Base-by-base conservation (phyloP, 164 flowering plant species). In the Nymphaea colorata region DNA sequence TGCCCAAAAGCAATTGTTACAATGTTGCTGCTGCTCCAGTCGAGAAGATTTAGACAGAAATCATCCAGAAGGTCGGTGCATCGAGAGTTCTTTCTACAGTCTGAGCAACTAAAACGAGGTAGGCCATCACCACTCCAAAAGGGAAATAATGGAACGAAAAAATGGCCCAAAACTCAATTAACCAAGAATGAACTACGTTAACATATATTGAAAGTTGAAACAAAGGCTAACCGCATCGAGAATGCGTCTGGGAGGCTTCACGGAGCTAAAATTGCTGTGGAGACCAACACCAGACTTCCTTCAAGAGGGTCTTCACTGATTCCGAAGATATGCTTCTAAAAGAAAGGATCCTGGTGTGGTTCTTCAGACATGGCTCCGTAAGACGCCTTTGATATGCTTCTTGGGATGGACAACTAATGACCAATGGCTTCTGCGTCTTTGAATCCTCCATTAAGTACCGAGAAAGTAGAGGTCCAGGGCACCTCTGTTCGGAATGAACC, bases 11-110 rank as follows among this genome's bases (percentile, higher is more conserved):
- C 76, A 4, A 76, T 73, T 70, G 76, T 67, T 2, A 76, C 68
- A n/a, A 76, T 67, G 65, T 76, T 76, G 69, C 57, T 53, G 68
- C 71, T 65, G 3, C 74, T 76, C 71, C 79, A 76, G 10, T 69
- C 79, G 8, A 73, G 65, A 25, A 76, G 61, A 64, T 73, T 76
- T 62, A 73, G n/a, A 63, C 70, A 70, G 61, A 41, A 73, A 47
- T 76, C 74, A 64, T 74, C 77, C 61, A 77, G 41, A 76, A 25
- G 36, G 0, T 25, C 36, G 36, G 66, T 44, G 70, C 77, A 72
- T 68, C 80, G 4, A 74, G 64, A 41, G 68, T 69, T 25, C 36
- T 25, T 66, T 73, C 74, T 0, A 60, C 62, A 42, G 64, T 59
- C 72, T 68, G 74, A 15, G 43, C 41, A 4, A 41, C 7, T 4